phyloP scores from a whole-genome alignment of 2,329 filamentous ascomycete genomes.

The Ascochyta pisi region DNA sequence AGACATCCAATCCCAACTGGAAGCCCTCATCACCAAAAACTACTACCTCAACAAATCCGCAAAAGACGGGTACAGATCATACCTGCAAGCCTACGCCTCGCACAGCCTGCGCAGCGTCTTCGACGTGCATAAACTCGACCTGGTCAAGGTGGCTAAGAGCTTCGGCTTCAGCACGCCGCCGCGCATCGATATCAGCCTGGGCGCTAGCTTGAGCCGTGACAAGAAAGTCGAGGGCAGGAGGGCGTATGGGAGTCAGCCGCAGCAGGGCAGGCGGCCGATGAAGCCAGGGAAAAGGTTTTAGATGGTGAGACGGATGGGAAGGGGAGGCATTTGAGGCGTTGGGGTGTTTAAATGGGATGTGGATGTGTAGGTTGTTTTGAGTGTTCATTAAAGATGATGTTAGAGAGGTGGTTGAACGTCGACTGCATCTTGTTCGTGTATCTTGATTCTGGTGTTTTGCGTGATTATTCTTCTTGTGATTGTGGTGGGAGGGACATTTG shows the following conservation, averaged over 20 bases:
- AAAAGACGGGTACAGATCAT: constrained; percentile 81
- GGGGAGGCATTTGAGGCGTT: constrained; percentile 23
- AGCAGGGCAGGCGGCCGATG: constrained; percentile 61
- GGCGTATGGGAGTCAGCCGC: constrained; percentile 80
- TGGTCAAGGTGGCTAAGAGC: constrained; percentile 82
- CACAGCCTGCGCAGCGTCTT: constrained; percentile 85
- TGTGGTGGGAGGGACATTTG: too few relatives aligned
- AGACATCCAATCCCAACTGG: constrained; percentile 75
- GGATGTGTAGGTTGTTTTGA: too few relatives aligned
- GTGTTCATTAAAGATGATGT: too few relatives aligned
- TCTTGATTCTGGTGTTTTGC: not conserved
- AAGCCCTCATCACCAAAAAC: constrained; percentile 92
- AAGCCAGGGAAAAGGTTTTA: constrained; percentile 53
- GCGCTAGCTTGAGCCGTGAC: constrained; percentile 77
- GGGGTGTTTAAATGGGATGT: constrained; percentile 6
- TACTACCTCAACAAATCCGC: constrained; percentile 93
- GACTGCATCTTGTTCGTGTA: not conserved
- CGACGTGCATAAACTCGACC: constrained; percentile 80
- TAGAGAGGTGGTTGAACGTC: too few relatives aligned
- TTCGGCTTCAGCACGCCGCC: constrained; percentile 83
- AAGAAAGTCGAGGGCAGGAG: constrained; percentile 69
- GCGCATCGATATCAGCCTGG: constrained; percentile 78
- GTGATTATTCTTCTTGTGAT: too few relatives aligned
- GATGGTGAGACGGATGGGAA: not conserved
- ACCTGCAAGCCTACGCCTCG: constrained; percentile 92